phyloP scores from a whole-genome alignment of 2,329 filamentous ascomycete species.

The Fusarium oligoseptatum region DNA sequence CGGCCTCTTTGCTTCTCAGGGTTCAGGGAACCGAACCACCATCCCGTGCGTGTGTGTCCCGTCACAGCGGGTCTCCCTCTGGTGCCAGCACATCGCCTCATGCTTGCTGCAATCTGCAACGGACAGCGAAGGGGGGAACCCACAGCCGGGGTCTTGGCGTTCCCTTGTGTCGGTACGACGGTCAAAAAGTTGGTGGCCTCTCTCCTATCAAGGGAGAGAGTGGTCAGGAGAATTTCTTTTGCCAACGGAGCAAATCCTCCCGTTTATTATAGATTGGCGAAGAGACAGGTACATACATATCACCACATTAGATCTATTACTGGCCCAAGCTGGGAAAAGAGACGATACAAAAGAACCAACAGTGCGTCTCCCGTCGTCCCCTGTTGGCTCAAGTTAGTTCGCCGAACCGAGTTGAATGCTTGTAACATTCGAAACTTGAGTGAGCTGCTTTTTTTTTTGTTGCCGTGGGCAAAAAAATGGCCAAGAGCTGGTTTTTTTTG shows the following conservation, averaged over 20 bases:
- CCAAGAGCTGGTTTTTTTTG: not conserved
- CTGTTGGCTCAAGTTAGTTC: not conserved
- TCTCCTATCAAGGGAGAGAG: not conserved
- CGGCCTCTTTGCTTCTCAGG: not conserved
- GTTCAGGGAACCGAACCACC: not conserved
- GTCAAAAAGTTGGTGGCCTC: not conserved
- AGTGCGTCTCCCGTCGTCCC: not conserved
- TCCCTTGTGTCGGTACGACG: constrained; percentile 41
- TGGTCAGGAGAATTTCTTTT: not conserved
- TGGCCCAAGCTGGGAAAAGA: not conserved
- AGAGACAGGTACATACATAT: not conserved
- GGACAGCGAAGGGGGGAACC: not conserved
- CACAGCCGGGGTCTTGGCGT: constrained; percentile 27
- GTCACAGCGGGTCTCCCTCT: constrained; percentile 6
- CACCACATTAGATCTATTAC: not conserved
- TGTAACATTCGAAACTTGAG: not conserved
- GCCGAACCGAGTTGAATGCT: not conserved
- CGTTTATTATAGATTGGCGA: not conserved
- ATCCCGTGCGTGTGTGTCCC: not conserved
- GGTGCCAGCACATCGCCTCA: constrained; percentile 17
- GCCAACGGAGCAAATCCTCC: not conserved
- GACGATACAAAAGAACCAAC: not conserved
- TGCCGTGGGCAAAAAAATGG: not conserved
- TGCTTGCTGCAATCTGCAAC: constrained; percentile 12
- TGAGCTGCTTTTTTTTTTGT: not conserved